These are phyloP conservation scores for Castanea sativa DNA, from an alignment of 306 rosid genomes.

Conservation along the genomic window DNA sequence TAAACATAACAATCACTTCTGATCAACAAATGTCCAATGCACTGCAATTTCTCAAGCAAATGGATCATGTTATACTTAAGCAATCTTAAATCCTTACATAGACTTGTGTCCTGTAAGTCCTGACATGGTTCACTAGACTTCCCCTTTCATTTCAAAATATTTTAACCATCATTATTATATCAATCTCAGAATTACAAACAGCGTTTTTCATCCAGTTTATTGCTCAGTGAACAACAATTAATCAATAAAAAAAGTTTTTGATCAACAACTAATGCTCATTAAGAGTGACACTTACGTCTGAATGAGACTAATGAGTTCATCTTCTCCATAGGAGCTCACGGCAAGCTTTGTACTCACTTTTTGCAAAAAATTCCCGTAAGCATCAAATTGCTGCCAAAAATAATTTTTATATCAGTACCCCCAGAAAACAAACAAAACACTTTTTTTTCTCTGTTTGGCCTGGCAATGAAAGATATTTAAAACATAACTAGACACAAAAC, in stretches of 20 bases:
- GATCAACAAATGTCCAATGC: neutral
- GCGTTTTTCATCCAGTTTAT: neutral
- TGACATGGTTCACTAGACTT: neutral
- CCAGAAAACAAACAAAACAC: neutral
- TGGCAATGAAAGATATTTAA: neutral
- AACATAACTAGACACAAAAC: neutral
- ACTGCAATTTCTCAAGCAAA: neutral
- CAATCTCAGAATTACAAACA: neutral
- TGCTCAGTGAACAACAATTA: neutral
- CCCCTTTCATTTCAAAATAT: neutral
- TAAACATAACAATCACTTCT: neutral
- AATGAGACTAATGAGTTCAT: slow-evolving; percentile 88
- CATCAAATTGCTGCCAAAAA: slow-evolving; percentile 76
- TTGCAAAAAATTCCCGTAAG: slow-evolving; percentile 72
- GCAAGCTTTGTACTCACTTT: slow-evolving; percentile 74
- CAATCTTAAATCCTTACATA: neutral
- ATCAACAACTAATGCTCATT: neutral
- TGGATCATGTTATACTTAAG: neutral
- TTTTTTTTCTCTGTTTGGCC: neutral
- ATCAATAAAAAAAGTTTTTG: neutral
- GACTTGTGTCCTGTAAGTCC: neutral
- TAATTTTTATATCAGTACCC: neutral
- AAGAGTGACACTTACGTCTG: slow-evolving; percentile 62
- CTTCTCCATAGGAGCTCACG: slow-evolving; percentile 88
- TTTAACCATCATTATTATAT: neutral